A percentile compares a stretch with the other conserved stretches of the same genome.
phyloP scores from a whole-genome alignment of 345 rosid genomes.

The Arabidopsis suecica region DNA sequence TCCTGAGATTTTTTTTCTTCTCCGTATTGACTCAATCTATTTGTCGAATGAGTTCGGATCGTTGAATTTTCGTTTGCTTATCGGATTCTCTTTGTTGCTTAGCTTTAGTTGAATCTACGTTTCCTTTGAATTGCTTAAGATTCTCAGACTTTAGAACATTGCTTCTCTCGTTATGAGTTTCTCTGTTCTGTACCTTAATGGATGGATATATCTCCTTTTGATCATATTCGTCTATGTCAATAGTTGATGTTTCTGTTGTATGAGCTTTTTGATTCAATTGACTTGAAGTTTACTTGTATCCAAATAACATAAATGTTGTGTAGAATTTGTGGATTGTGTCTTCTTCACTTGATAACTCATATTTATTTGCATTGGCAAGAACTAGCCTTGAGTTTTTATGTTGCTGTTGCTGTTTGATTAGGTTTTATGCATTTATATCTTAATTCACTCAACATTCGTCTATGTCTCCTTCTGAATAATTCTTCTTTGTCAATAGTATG shows the following conservation, averaged over 20 bases:
- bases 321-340: slow-evolving; percentile 7
- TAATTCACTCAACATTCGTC: too few relatives aligned
- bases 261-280: slow-evolving; percentile 15
- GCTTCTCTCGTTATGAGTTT: not conserved
- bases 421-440: too few relatives aligned
- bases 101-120: slow-evolving; percentile 15
- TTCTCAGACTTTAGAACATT: not conserved
- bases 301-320: not conserved
- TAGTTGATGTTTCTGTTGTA: not conserved
- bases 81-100: slow-evolving; percentile 19
- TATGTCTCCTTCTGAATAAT: too few relatives aligned
- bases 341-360: not conserved
- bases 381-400: too few relatives aligned
- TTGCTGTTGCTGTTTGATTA: too few relatives aligned
- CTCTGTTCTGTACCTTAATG: slow-evolving; percentile 14
- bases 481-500: not conserved
- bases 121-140: slow-evolving; percentile 24
- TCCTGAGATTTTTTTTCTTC: not conserved
- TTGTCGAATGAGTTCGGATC: slow-evolving; percentile 19
- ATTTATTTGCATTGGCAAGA: too few relatives aligned
- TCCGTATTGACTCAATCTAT: slow-evolving; percentile 40
- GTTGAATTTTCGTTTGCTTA: slow-evolving; percentile 10
- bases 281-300: slow-evolving; percentile 31
- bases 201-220: slow-evolving; percentile 13
- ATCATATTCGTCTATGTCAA: not conserved